Evolutionary conservation across 116 monocot genomes (phyloP).

Genomic region (Phalaenopsis hybrid): DNA sequence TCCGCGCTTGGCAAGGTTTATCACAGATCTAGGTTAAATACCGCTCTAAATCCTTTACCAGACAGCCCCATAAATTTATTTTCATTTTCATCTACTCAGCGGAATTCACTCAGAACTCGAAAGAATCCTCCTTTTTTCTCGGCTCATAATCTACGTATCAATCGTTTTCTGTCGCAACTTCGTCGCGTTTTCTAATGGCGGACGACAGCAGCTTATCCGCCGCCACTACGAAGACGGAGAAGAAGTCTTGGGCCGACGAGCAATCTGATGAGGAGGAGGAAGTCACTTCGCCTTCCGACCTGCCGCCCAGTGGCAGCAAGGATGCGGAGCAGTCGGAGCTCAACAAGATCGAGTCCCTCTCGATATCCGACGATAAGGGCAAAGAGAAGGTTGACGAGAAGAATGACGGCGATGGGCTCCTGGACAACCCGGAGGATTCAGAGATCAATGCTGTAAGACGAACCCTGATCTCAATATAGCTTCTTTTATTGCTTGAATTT

Average conservation of each 20-base stretch:
- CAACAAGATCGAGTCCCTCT: conserved; percentile 36
- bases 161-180: neutral
- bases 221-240: conserved; percentile 14
- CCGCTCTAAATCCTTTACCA: too few relatives aligned
- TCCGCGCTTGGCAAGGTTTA: too few relatives aligned
- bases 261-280: conserved; percentile 27
- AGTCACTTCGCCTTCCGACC: neutral
- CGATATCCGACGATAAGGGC: conserved; percentile 18
- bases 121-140: too few relatives aligned
- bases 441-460: conserved; percentile 65
- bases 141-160: too few relatives aligned
- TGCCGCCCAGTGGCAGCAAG: neutral
- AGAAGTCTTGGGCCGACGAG: conserved; percentile 42
- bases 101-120: too few relatives aligned
- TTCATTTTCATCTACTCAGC: too few relatives aligned
- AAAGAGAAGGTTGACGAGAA: conserved; percentile 3
- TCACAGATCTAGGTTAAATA: too few relatives aligned
- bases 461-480: neutral
- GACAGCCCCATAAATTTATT: too few relatives aligned
- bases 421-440: conserved; percentile 68
- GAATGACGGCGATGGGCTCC: conserved; percentile 12
- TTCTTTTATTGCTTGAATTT: neutral
- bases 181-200: conserved; percentile 10
- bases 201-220: conserved; percentile 11
- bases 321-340: conserved; percentile 13